Percentiles rank a stretch among this genome's conserved stretches.
Evolutionary conservation across 2,329 filamentous ascomycete species (phyloP).

Genomic region (Xylariales sp.): DNA sequence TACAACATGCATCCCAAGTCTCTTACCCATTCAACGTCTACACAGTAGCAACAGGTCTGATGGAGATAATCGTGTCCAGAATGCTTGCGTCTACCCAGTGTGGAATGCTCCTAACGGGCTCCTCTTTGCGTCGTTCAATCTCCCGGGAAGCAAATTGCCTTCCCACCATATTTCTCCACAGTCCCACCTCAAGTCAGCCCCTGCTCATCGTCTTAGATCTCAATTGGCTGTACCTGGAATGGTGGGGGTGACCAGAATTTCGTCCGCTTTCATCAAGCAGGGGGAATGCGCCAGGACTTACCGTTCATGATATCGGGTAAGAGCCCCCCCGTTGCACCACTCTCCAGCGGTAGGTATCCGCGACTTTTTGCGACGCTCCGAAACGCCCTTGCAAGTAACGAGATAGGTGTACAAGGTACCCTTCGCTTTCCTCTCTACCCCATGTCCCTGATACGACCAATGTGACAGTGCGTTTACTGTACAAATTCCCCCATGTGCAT

Average conservation of each 20-base stretch:
- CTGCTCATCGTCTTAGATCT: not conserved
- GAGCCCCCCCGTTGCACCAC: not conserved
- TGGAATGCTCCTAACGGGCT: too few relatives aligned
- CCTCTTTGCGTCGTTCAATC: too few relatives aligned
- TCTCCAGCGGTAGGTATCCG: not conserved
- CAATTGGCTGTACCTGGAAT: constrained; percentile 9
- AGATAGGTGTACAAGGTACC: constrained; percentile 8
- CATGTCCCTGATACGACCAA: constrained; percentile 1
- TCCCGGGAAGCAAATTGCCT: constrained; percentile 10
- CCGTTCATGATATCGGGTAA: not conserved
- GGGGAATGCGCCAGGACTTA: constrained; percentile 7
- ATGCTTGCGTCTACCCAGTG: too few relatives aligned
- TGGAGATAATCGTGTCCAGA: too few relatives aligned
- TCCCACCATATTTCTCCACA: not conserved
- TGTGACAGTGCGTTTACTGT: constrained; percentile 5
- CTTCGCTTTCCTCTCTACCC: not conserved
- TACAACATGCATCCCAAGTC: too few relatives aligned
- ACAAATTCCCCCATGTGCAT: constrained; percentile 1
- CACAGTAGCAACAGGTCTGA: too few relatives aligned
- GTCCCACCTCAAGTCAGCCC: constrained; percentile 4
- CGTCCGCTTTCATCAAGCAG: constrained; percentile 4
- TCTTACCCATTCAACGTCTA: too few relatives aligned
- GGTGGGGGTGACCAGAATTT: constrained; percentile 7
- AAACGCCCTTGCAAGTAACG: too few relatives aligned
- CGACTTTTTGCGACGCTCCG: too few relatives aligned